Base-by-base conservation (phyloP, 768 basidiomycete genomes). In the Leccinum broughii region DNA sequence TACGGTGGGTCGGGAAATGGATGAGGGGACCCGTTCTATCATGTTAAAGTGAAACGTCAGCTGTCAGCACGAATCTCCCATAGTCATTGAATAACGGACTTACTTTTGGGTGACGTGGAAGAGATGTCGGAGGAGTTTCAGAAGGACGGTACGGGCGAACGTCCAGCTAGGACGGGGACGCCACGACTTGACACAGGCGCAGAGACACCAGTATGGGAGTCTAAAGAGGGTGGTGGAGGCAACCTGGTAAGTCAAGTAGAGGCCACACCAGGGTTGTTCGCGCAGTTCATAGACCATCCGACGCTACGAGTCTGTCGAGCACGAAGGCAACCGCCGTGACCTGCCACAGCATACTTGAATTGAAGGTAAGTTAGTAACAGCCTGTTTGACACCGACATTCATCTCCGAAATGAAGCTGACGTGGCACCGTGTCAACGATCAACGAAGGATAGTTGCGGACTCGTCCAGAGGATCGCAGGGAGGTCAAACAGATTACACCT, bases 141-240 rank as follows among this genome's bases (percentile, higher is more conserved):
- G 64, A 4, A 65, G 62, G 10, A 70, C 65, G 3, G 62, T 60
- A 22, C 69, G 67, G 15, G 64, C 62, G 28, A 72, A 49, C 2
- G 71, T 56, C 71, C 71, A 72, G 34, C 59, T 62, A 3, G 58
- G 32, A 49, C 71, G 63, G 0, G 70, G 64, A 44, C 71, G 65
- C 68, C 70, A 67, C 41, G 70, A 62, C n/a, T 22, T 58, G 1
- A 60, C 62, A 34, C 39, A 61, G n/a, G 61, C 62, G 34, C 62
- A 62, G 13, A 70, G 41, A 52, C 49, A 66, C 70, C 68, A 72
- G 51, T 62, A 70, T 3, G 70, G 70, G 15, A 70, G 48, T 39
- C 70, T 62, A 8, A 70, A 55, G 15, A 72, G 24, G 0, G 56
- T 56, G 3, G 70, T 72, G 17, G 64, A 62, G 4, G 68, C 24